Base-by-base conservation (phyloP, 139 green algal genomes). In the Coelastrella sp. region DNA sequence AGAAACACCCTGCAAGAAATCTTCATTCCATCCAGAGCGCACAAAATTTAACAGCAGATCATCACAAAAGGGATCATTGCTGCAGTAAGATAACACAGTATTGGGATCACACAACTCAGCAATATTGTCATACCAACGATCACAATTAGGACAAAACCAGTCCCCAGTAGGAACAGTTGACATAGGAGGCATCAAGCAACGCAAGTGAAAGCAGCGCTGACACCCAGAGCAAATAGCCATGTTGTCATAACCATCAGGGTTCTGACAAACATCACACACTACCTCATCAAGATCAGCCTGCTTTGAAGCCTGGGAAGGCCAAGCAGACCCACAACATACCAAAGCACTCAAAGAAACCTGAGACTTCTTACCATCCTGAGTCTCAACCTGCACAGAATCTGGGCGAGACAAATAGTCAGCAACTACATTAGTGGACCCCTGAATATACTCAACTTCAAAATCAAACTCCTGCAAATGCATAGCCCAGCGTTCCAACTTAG, bases 401-500 rank as follows among this genome's bases (percentile, higher is more conserved):
- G 27, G 21, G 3, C 81, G 21, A 48, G 48, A 87, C 81, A 81
- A 25, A 40, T 87, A 71, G 30, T 82, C 69, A 51, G 82, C 82
- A 8, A 87, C 82, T 32, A 71, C 64, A 41, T 87, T 87, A 15
- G 73, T 78, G 5, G 27, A 13, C 13, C 82, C 82, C 19, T 78
- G 68, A 25, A 83, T 78, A 40, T 87, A 87, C 30, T 81, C 32
- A 4, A 87, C 82, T 25, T 74, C 15, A 51, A 67, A 87, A 69
- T 87, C 82, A 59, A 71, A 87, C 23, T 74, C 69, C 57, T 87
- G 82, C 48, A 87, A 60, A 43, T 69, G 53, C 82, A 87, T 66
- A 37, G 82, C 82, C 82, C 82, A 87, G 15, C 82, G 17, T 27
- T 87, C 69, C 2, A 87, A n/a, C 69, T 87, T 87, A 21, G 37